Conservation (phyloP, 257 asterid genomes). For the Fraxinus americana region DNA sequence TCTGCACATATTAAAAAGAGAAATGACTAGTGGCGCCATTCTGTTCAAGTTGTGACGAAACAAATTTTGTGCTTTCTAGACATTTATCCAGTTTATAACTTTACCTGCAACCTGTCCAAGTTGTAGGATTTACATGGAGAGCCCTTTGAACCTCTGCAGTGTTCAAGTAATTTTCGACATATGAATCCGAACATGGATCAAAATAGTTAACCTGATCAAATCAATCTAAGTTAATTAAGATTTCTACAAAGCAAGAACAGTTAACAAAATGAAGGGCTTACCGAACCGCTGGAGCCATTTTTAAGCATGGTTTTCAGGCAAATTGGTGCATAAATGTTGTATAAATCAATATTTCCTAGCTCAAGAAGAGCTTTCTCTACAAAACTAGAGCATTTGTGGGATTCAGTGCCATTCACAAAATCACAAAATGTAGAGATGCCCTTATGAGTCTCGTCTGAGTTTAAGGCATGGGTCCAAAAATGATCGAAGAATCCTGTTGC, state of each 20-base stretch:
- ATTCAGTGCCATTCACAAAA: conserved; percentile 19
- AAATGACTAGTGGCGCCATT: not conserved
- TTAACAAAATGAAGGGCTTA: conserved; percentile 8
- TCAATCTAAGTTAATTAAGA: not conserved
- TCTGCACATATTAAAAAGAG: conserved; percentile 7
- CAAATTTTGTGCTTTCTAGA: too few relatives aligned
- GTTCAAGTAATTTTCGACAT: conserved; percentile 31
- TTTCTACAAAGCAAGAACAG: not conserved
- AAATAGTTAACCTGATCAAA: conserved; percentile 24
- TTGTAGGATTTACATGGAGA: conserved; percentile 40
- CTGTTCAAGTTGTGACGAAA: conserved; percentile 31
- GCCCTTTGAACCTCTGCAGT: conserved; percentile 35
- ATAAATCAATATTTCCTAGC: conserved; percentile 13
- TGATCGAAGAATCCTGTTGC: conserved; percentile 28
- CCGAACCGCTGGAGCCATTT: conserved; percentile 29
- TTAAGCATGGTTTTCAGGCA: conserved; percentile 22
- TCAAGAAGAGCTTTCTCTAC: not conserved
- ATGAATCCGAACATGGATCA: conserved; percentile 41
- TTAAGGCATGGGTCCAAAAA: conserved; percentile 38
- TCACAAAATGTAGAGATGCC: conserved; percentile 27
- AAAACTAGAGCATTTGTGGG: not conserved
- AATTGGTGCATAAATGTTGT: conserved; percentile 32
- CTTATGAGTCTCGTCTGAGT: conserved; percentile 36
- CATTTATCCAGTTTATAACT: not conserved
- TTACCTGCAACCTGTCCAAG: conserved; percentile 28